Conservation (phyloP, 2,329 filamentous ascomycete genomes). For the Lecanicillium sp. region DNA sequence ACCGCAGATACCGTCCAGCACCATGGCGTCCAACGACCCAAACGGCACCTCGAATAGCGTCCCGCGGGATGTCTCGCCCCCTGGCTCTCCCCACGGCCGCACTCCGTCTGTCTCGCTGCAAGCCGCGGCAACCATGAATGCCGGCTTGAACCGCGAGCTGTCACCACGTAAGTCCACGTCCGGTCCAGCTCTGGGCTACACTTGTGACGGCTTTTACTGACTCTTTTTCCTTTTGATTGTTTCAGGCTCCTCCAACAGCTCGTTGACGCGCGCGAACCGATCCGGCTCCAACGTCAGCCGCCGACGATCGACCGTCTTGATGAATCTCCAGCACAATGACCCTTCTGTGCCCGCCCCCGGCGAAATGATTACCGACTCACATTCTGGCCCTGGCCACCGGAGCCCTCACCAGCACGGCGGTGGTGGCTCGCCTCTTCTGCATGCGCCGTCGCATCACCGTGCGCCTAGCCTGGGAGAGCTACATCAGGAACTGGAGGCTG, state of each 20-base stretch:
- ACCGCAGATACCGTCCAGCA: no score
- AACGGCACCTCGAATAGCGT: no score
- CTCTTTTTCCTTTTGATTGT: conserved; percentile 5
- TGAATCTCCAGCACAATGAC: conserved; percentile 69
- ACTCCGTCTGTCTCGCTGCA: conserved; percentile 62
- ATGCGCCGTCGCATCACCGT: conserved; percentile 56
- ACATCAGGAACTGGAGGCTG: conserved; percentile 71
- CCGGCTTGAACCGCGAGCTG: conserved; percentile 61
- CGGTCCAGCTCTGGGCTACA: not conserved
- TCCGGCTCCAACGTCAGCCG: conserved; percentile 43
- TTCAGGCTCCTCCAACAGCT: conserved; percentile 46
- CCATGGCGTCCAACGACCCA: no score
- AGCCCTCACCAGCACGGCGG: conserved; percentile 15
- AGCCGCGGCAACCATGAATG: conserved; percentile 70
- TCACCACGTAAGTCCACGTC: conserved; percentile 41
- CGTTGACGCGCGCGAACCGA: conserved; percentile 34
- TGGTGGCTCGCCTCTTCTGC: conserved; percentile 36
- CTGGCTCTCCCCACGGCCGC: conserved; percentile 53
- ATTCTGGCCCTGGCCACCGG: conserved; percentile 36
- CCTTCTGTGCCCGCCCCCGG: conserved; percentile 59
- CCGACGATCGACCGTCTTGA: conserved; percentile 60
- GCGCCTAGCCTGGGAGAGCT: conserved; percentile 68
- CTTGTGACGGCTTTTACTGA: conserved; percentile 3
- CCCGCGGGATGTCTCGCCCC: conserved; percentile 40
- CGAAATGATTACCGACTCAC: conserved; percentile 51